phyloP scores from a whole-genome alignment of 805 yeast genomes.

The Lachancea waltii region DNA sequence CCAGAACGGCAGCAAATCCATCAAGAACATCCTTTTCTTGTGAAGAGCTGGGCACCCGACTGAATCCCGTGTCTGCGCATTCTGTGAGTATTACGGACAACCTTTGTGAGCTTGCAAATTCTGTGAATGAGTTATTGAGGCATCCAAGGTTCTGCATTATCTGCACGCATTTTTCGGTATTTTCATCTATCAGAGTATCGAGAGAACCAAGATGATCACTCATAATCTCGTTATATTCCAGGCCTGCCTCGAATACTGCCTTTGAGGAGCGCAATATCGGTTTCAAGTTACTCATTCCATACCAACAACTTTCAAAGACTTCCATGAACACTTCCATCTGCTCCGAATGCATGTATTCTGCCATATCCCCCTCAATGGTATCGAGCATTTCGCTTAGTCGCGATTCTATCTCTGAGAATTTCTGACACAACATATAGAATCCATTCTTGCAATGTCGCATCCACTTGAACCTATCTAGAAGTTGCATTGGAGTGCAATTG shows the following conservation, averaged over 20 bases:
- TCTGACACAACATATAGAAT: slow-evolving; percentile 29
- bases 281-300: slow-evolving; percentile 24
- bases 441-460: slow-evolving; percentile 31
- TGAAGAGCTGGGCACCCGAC: slow-evolving; percentile 37
- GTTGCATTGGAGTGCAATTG: neutral
- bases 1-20: slow-evolving; percentile 38
- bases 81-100: slow-evolving; percentile 24
- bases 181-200: slow-evolving; percentile 34
- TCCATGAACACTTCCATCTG: slow-evolving; percentile 23
- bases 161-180: slow-evolving; percentile 33
- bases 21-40: slow-evolving; percentile 38
- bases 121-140: neutral
- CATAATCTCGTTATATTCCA: slow-evolving; percentile 41
- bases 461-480: slow-evolving; percentile 24
- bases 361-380: slow-evolving; percentile 30
- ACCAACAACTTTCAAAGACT: slow-evolving; percentile 31
- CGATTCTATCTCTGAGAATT: slow-evolving; percentile 33
- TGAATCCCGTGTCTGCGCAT: slow-evolving; percentile 20
- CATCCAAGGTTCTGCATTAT: slow-evolving; percentile 20
- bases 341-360: slow-evolving; percentile 9
- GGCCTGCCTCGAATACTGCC: slow-evolving; percentile 34
- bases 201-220: slow-evolving; percentile 38
- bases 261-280: slow-evolving; percentile 27
- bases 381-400: slow-evolving; percentile 33
- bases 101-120: neutral